These are phyloP conservation scores for Ananas comosus DNA, from an alignment of 176 grass and related monocot species.

Conservation along the genomic window DNA sequence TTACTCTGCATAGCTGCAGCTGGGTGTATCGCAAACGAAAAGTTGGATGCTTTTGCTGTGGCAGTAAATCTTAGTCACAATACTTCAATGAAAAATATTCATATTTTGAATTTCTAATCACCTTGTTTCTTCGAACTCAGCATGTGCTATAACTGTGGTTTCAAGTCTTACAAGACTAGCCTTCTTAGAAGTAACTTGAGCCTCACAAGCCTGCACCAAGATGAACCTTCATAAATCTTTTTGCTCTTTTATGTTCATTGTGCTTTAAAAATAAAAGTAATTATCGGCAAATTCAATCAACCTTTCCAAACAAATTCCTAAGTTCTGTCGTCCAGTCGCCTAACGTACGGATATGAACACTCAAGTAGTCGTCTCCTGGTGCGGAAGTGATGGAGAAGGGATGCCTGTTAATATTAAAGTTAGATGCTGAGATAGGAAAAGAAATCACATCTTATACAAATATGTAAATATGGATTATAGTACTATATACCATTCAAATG, in stretches of 20 bases:
- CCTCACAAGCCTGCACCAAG: constrained; percentile 51
- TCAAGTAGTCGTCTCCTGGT: constrained; percentile 72
- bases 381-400: constrained; percentile 98
- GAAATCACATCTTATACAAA: constrained; percentile 8
- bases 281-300: constrained; percentile 23
- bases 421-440: constrained; percentile 17
- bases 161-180: constrained; percentile 84
- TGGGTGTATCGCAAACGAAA: too few species aligned
- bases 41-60: too few species aligned
- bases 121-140: constrained; percentile 60
- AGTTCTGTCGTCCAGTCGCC: constrained; percentile 96
- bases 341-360: constrained; percentile 88
- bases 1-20: too few species aligned
- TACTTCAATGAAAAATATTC: constrained; percentile 5
- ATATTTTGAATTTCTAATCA: constrained; percentile 25
- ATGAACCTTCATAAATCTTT: constrained; percentile 16
- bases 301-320: constrained; percentile 84
- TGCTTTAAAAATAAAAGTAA: not conserved
- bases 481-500: constrained; percentile 75
- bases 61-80: not conserved
- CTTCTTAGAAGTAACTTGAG: constrained; percentile 90
- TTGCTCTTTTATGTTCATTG: constrained; percentile 2
- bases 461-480: constrained; percentile 4
- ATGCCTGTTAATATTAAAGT: constrained; percentile 49
- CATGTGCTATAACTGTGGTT: constrained; percentile 86